These are phyloP conservation scores for Tricholoma saponaceum DNA, from an alignment of 768 basidiomycete genomes.

Conservation along the genomic window DNA sequence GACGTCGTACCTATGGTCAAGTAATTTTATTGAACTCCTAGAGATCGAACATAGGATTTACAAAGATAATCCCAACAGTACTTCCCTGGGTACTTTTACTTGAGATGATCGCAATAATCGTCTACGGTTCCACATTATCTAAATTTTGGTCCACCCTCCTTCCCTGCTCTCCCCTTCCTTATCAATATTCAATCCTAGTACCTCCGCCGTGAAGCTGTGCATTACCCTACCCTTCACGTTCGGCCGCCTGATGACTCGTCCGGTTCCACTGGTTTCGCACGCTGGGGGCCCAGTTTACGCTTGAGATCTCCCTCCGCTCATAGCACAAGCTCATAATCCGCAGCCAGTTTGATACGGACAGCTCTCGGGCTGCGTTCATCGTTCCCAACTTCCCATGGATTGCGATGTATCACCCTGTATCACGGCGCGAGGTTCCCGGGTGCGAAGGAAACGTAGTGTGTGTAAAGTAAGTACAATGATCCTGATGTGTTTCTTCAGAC, in stretches of 20 bases:
- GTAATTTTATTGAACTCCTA: background rate
- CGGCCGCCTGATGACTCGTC: conserved; percentile 7
- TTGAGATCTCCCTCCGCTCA: conserved; percentile 19
- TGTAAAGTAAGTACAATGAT: no score
- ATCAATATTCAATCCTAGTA: no score
- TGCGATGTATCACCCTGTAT: no score
- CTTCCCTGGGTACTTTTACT: background rate
- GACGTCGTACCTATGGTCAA: conserved; percentile 1
- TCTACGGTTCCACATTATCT: no score
- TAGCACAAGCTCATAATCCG: conserved; percentile 20
- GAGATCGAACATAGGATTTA: background rate
- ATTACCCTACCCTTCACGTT: background rate
- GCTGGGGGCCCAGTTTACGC: conserved; percentile 25
- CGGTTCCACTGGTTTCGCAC: conserved; percentile 21
- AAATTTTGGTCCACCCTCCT: background rate
- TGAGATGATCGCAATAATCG: background rate
- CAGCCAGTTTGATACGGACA: no score
- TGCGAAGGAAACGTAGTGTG: no score
- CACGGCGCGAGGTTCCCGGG: no score
- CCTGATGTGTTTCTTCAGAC: no score
- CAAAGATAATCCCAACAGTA: background rate
- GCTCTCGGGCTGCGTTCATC: no score
- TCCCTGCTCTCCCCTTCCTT: no score
- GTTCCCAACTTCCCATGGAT: conserved; percentile 23
- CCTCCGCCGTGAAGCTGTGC: background rate